A percentile compares a stretch with the other conserved stretches of the same genome.
Conservation (phyloP, 1,284 basidiomycete species). For the Phellopilus nigrolimitatus region DNA sequence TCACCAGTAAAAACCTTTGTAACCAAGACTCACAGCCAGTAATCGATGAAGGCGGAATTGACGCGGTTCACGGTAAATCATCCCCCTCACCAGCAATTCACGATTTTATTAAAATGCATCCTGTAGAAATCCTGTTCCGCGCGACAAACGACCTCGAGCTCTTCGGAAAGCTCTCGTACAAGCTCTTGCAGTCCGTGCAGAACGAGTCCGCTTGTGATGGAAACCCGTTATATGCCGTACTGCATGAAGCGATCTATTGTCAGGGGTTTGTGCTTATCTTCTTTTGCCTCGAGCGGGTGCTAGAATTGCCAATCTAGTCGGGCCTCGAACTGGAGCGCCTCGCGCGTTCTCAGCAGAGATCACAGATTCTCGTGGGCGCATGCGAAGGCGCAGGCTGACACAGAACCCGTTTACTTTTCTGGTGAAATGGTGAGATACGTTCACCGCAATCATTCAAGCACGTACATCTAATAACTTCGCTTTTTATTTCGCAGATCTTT, state of each 20-base stretch:
- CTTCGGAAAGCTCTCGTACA: conserved; percentile 40
- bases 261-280: conserved; percentile 36
- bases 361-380: conserved; percentile 40
- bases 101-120: not conserved
- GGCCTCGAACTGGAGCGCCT: conserved; percentile 44
- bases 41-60: conserved; percentile 38
- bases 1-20: conserved; percentile 19
- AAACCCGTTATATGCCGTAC: conserved; percentile 45
- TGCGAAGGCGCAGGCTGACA: conserved; percentile 32
- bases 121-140: conserved; percentile 41
- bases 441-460: conserved; percentile 22
- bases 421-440: conserved; percentile 43
- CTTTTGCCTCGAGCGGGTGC: not conserved
- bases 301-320: conserved; percentile 26
- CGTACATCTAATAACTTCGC: not conserved
- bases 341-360: conserved; percentile 33
- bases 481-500: conserved; percentile 35
- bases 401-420: conserved; percentile 40
- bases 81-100: not conserved
- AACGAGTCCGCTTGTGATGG: conserved; percentile 37
- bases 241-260: conserved; percentile 48
- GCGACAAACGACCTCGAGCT: conserved; percentile 41
- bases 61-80: conserved; percentile 41
- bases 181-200: conserved; percentile 37
- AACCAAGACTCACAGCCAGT: conserved; percentile 25